Base-by-base conservation (phyloP, 1,284 basidiomycete species). In the Rugosomyces carneus region DNA sequence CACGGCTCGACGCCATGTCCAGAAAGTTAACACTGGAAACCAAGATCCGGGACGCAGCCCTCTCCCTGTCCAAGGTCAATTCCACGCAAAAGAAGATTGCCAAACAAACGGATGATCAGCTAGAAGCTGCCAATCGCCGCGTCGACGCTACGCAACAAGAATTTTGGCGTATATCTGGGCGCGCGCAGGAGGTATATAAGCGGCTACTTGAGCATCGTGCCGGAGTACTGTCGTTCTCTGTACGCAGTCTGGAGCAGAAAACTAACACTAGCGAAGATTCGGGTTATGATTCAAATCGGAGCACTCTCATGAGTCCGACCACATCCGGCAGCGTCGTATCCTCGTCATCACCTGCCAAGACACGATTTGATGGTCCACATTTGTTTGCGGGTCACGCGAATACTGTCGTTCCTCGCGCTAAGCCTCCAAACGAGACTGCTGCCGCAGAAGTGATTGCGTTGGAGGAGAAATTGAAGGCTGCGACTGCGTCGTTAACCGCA, bases 21-120 rank as follows among this genome's bases (percentile, higher is more conserved):
- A 86, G 78, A 64, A 89, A 86, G 61, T 72, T 90, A 45, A 68
- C 72, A 2, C 73, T 85, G 21, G 87, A 90, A 60, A 84, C 77
- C 42, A 89, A 87, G 61, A 88, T 90, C 40, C 84, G 88, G 16
- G 87, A 89, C 50, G 87, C 87, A 2, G 85, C 86, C 0, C 54
- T 78, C 4, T 84, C 80, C 13, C 72, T 90, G 4, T 75, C 78
- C 29, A 82, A 73, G 60, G 75, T 88, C 38, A 84, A 86, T 55
- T 65, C 76, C 7, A 63, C 76, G 0, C 72, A 80, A 59, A 80
- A 74, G 59, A 75, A 68, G 45, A 65, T 76, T 9, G 78, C 79
- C 24, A 80, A 84, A 56, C 78, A 83, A 56, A 76, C 80, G n/a
- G 72, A 78, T 10, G 83, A 84, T 26, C 82, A 88, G 51, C 71